Evolutionary conservation across 2,329 filamentous ascomycete genomes (phyloP), one percentile per base, ranked within the genome.

Genomic region (Malbranchea zuffiana): DNA sequence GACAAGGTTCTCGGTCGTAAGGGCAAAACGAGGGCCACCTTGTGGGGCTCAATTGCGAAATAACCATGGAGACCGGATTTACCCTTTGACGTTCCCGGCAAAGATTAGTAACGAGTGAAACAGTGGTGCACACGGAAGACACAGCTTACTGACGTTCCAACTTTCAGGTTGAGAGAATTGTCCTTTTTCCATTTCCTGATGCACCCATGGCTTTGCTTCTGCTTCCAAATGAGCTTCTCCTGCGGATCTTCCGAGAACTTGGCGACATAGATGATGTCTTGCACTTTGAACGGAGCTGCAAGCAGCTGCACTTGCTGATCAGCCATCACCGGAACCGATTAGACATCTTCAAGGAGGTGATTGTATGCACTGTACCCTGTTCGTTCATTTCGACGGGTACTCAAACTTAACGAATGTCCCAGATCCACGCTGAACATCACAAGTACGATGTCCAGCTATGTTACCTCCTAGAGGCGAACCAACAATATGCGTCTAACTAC

Each of bases 401-500:
- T 25, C 23, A n/a, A 7, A 7, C 23, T 25, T 7, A 25, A 28
- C 5, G 5, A 12, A 28, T 28, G 5, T 28, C 5, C 5, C 16
- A 28, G 26, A 12, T n/a, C 16, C 26, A n/a, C 26, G 26, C 26
- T n/a, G 26, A 28, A 28, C 26, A 28, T 28, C 26, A 28, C 11
- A 28, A n/a, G n/a, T 28, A 28, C 11, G 26, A 28, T 28, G n/a
- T 28, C 11, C 5, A n/a, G 5, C 16, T 28, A 28, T 28, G 26
- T 21, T 35, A 19, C 18, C 25, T 23, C 23, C 12, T 35, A n/a
- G 10, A 35, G 16, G n/a, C 20, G 5, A 39, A 20, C 27, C 25
- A 28, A 28, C 25, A 13, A 12, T 28, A 28, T 13, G 25, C 25
- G n/a, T 11, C 16, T 17, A 13, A 30, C 18, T 30, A 30, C 18